These are phyloP conservation scores for Xerocomus minutiporus DNA, from an alignment of 1,284 basidiomycete species.

Conservation along the genomic window DNA sequence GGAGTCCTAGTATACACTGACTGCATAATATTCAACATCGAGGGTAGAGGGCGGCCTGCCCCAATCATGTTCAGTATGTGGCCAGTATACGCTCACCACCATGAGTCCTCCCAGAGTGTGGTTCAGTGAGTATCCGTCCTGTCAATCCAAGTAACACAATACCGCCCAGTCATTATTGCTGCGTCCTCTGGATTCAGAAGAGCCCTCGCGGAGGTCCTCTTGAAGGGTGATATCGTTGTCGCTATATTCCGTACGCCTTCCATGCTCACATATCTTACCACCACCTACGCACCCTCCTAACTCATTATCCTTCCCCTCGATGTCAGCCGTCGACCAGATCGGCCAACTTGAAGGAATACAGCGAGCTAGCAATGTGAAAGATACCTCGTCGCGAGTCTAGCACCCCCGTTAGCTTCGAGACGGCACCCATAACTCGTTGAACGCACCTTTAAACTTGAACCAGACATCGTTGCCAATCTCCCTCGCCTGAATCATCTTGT, in stretches of 20 bases:
- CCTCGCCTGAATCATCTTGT: conserved; percentile 74
- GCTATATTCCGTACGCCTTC: conserved; percentile 31
- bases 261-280: conserved; percentile 20
- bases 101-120: conserved; percentile 12
- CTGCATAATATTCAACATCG: too few species aligned
- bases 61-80: not conserved
- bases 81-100: too few species aligned
- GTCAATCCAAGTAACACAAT: not conserved
- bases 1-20: too few species aligned
- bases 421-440: not conserved
- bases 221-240: conserved; percentile 25
- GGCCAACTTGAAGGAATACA: conserved; percentile 90
- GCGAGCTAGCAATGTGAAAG: conserved; percentile 81
- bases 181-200: conserved; percentile 34
- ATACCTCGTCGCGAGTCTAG: conserved; percentile 88
- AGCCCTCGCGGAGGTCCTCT: conserved; percentile 22
- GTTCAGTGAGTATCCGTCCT: conserved; percentile 8
- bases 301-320: conserved; percentile 16
- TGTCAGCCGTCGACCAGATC: conserved; percentile 51
- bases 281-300: conserved; percentile 8
- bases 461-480: conserved; percentile 84
- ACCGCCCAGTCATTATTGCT: conserved; percentile 27
- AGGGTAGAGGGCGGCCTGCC: not conserved
- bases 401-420: conserved; percentile 9
- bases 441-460: conserved; percentile 96